These are phyloP conservation scores for Penicillium aurantiogriseum DNA, from an alignment of 2,329 filamentous ascomycete genomes.

Conservation along the genomic window DNA sequence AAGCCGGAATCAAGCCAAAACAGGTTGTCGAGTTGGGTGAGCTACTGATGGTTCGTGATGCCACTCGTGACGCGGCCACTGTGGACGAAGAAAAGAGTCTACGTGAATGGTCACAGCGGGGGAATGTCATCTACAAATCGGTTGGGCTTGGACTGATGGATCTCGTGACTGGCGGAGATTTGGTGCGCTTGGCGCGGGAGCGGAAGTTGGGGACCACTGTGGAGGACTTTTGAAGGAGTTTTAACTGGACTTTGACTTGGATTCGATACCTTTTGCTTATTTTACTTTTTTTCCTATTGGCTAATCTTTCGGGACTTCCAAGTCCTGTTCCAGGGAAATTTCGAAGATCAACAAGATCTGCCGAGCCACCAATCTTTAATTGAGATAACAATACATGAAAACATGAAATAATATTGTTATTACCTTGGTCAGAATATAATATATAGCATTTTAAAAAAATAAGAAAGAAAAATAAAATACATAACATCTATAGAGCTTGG, in stretches of 20 bases:
- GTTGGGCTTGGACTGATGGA: conserved; percentile 69
- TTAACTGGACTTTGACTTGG: background rate
- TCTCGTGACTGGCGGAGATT: conserved; percentile 59
- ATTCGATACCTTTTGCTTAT: conserved; percentile 14
- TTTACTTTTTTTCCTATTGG: conserved; percentile 2
- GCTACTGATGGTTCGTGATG: conserved; percentile 63
- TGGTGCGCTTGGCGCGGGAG: conserved; percentile 57
- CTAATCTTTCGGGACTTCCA: background rate
- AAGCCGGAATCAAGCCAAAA: conserved; percentile 68
- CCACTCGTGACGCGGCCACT: conserved; percentile 39
- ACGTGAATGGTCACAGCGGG: conserved; percentile 59
- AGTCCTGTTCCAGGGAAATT: background rate
- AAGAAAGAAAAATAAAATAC: background rate
- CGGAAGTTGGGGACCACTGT: conserved; percentile 54
- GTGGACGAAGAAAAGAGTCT: conserved; percentile 45
- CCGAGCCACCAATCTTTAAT: background rate
- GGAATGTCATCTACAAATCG: conserved; percentile 68
- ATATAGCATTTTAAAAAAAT: background rate
- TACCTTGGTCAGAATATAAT: background rate
- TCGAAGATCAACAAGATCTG: conserved; percentile 7
- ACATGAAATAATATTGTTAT: background rate
- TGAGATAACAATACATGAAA: background rate
- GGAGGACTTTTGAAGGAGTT: conserved; percentile 39
- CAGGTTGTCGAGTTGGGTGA: conserved; percentile 88
- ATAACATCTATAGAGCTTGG: background rate